Evolutionary conservation across 2,329 filamentous ascomycete species (phyloP).

Genomic region (Knoxdaviesia proteae): DNA sequence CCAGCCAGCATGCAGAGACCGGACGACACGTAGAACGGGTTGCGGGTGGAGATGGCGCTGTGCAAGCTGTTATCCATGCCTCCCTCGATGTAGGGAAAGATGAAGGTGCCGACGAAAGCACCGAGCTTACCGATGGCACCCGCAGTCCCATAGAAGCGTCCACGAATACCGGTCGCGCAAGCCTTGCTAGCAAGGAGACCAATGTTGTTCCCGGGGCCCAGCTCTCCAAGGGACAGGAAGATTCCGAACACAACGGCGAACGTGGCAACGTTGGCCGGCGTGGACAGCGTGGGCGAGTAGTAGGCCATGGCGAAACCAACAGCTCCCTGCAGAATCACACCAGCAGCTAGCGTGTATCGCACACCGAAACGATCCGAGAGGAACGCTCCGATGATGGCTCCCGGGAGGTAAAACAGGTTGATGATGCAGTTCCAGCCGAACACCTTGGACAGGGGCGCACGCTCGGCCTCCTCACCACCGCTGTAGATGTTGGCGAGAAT

Average conservation of each 20-base stretch:
- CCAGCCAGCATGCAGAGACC: slow-evolving; percentile 59
- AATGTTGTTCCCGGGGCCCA: slow-evolving; percentile 83
- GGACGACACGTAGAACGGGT: slow-evolving; percentile 76
- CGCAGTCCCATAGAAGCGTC: slow-evolving; percentile 49
- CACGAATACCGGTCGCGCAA: slow-evolving; percentile 70
- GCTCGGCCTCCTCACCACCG: background rate
- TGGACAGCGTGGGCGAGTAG: slow-evolving; percentile 49
- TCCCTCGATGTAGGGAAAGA: slow-evolving; percentile 53
- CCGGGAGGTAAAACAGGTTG: slow-evolving; percentile 77
- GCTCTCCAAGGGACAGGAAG: slow-evolving; percentile 18
- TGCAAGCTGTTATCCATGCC: slow-evolving; percentile 21
- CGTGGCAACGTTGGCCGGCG: slow-evolving; percentile 19
- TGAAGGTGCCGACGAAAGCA: slow-evolving; percentile 69
- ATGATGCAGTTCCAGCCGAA: slow-evolving; percentile 82
- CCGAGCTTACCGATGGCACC: slow-evolving; percentile 57
- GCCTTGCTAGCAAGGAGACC: slow-evolving; percentile 74
- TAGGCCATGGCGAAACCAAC: slow-evolving; percentile 82
- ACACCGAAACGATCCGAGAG: slow-evolving; percentile 63
- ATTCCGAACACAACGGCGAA: slow-evolving; percentile 18
- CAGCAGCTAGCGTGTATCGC: slow-evolving; percentile 48
- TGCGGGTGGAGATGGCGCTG: slow-evolving; percentile 36
- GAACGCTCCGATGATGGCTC: slow-evolving; percentile 57
- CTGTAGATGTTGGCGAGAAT: slow-evolving; percentile 49
- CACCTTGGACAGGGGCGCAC: slow-evolving; percentile 42
- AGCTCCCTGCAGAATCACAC: slow-evolving; percentile 51